Evolutionary conservation across 2,329 filamentous ascomycete genomes (phyloP).

Genomic region (Acrocalymma vagum): DNA sequence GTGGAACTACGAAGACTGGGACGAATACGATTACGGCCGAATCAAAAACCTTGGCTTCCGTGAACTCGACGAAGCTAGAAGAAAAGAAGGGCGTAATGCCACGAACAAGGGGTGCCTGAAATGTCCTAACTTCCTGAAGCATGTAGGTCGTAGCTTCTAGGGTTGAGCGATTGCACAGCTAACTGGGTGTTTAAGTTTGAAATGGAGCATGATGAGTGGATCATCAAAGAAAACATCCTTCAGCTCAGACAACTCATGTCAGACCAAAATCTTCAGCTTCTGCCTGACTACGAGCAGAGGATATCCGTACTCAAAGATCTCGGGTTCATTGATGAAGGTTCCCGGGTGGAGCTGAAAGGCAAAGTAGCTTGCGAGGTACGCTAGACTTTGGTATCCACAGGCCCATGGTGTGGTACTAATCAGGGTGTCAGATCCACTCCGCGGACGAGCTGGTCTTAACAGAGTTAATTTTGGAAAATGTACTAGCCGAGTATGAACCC

Average conservation of each 20-base stretch:
- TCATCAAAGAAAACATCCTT: slow-evolving; percentile 92
- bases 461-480: slow-evolving; percentile 95
- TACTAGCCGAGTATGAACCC: slow-evolving; percentile 92
- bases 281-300: slow-evolving; percentile 96
- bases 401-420: slow-evolving; percentile 15
- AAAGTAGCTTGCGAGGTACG: slow-evolving; percentile 91
- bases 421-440: slow-evolving; percentile 74
- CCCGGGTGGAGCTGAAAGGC: slow-evolving; percentile 92
- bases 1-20: slow-evolving; percentile 80
- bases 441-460: slow-evolving; percentile 96
- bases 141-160: slow-evolving; percentile 67
- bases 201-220: slow-evolving; percentile 96
- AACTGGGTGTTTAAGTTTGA: slow-evolving; percentile 74
- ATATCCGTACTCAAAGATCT: slow-evolving; percentile 92
- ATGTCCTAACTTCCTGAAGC: slow-evolving; percentile 85
- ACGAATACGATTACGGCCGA: slow-evolving; percentile 82
- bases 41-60: slow-evolving; percentile 85
- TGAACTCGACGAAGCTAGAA: slow-evolving; percentile 78
- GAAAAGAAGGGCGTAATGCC: slow-evolving; percentile 69
- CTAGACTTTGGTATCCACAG: neutral
- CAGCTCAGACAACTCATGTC: slow-evolving; percentile 89
- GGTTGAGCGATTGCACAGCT: slow-evolving; percentile 10
- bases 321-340: slow-evolving; percentile 86
- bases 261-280: slow-evolving; percentile 92
- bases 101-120: slow-evolving; percentile 70